phyloP scores from a whole-genome alignment of 192 early-diverging fungal species.

The Glomus cerebriforme region DNA sequence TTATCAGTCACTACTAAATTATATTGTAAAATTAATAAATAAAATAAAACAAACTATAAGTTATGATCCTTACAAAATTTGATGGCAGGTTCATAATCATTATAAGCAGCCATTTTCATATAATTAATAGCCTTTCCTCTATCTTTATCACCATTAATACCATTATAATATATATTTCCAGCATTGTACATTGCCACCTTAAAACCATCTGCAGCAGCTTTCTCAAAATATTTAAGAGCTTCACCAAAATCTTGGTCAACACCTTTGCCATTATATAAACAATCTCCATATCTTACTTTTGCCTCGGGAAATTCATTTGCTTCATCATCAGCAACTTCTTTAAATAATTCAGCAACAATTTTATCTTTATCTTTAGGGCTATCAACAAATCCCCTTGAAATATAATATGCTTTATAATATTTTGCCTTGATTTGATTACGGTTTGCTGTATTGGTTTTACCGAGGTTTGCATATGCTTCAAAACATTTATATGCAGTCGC shows the following conservation, averaged over 20 bases:
- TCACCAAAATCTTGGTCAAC: not conserved
- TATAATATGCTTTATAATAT: not conserved
- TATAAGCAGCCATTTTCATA: not conserved
- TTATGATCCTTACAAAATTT: not conserved
- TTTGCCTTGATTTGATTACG: not conserved
- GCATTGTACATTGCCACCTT: not conserved
- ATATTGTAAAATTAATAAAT: too few relatives aligned
- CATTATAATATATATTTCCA: conserved; percentile 2
- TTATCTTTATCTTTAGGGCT: not conserved
- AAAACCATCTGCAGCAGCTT: not conserved
- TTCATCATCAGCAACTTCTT: conserved; percentile 17
- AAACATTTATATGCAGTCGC: not conserved
- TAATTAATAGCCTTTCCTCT: not conserved
- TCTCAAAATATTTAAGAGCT: not conserved
- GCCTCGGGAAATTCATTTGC: not conserved
- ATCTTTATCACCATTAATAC: not conserved
- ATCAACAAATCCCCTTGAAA: not conserved
- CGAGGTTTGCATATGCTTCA: not conserved
- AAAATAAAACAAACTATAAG: not conserved
- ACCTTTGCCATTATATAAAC: conserved; percentile 1
- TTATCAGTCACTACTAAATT: too few relatives aligned
- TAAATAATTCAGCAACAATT: not conserved
- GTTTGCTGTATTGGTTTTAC: too few relatives aligned
- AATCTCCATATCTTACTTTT: not conserved
- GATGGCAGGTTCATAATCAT: not conserved